Percentiles rank a stretch among this genome's conserved stretches.
Evolutionary conservation across 495 filamentous ascomycete species (phyloP).

Genomic region (Lepraria neglecta): DNA sequence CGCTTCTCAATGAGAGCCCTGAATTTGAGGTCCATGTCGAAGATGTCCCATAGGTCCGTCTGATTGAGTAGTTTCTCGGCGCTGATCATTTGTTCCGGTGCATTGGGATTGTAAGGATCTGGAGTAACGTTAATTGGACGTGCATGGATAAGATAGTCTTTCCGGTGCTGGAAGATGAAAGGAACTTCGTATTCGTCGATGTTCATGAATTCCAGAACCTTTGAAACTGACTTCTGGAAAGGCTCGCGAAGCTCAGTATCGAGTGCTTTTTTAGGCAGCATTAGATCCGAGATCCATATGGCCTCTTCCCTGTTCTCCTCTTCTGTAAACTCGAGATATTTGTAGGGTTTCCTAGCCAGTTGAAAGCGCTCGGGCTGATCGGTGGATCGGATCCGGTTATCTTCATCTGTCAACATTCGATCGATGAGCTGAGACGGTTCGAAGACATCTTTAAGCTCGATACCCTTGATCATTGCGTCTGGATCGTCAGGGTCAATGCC

Average conservation of each 20-base stretch:
- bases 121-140: slow-evolving; percentile 57
- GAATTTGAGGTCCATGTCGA: slow-evolving; percentile 92
- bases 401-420: slow-evolving; percentile 89
- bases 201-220: slow-evolving; percentile 92
- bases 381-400: slow-evolving; percentile 75
- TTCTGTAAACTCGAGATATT: slow-evolving; percentile 63
- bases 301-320: slow-evolving; percentile 85
- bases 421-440: slow-evolving; percentile 91
- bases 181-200: slow-evolving; percentile 90
- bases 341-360: slow-evolving; percentile 80
- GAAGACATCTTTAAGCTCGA: slow-evolving; percentile 97
- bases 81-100: slow-evolving; percentile 62
- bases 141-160: slow-evolving; percentile 94
- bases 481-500: slow-evolving; percentile 50
- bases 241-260: slow-evolving; percentile 63
- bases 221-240: slow-evolving; percentile 79
- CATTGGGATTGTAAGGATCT: slow-evolving; percentile 53
- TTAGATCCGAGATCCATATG: slow-evolving; percentile 79
- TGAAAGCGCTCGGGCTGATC: slow-evolving; percentile 96
- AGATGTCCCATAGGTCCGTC: slow-evolving; percentile 87
- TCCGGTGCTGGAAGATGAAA: slow-evolving; percentile 95
- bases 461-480: slow-evolving; percentile 35
- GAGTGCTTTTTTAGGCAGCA: slow-evolving; percentile 75
- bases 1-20: slow-evolving; percentile 85
- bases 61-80: slow-evolving; percentile 88